phyloP scores from a whole-genome alignment of 2,329 filamentous ascomycete genomes.

The Cercospora canescens region DNA sequence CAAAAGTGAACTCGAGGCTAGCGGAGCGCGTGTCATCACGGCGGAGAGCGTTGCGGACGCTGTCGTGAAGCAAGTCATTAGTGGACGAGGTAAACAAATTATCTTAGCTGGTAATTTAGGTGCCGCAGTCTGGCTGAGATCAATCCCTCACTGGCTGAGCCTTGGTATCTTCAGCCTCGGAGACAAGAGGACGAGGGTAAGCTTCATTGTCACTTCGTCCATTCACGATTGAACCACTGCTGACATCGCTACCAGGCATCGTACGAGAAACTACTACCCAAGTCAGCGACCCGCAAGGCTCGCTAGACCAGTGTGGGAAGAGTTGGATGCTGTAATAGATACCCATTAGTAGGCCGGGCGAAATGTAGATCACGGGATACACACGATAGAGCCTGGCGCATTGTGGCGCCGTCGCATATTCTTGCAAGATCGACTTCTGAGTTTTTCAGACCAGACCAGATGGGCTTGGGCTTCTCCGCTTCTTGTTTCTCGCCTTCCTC shows the following conservation, averaged over 20 bases:
- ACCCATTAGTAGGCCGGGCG: slow-evolving; percentile 2
- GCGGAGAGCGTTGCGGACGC: slow-evolving; percentile 43
- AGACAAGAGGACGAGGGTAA: slow-evolving; percentile 16
- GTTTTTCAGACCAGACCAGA: slow-evolving; percentile 1
- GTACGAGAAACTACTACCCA: slow-evolving; percentile 10
- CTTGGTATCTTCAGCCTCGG: slow-evolving; percentile 16
- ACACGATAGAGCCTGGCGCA: slow-evolving; percentile 8
- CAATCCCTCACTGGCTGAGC: slow-evolving; percentile 17
- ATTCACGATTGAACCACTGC: not conserved
- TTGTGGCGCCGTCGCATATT: not conserved
- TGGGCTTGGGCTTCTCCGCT: not conserved
- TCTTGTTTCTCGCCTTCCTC: not conserved
- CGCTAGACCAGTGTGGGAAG: not conserved
- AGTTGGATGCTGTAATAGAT: slow-evolving; percentile 8
- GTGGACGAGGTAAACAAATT: slow-evolving; percentile 43
- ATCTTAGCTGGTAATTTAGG: slow-evolving; percentile 36
- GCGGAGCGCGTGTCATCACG: slow-evolving; percentile 38
- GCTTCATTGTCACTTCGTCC: not conserved
- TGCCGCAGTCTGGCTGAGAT: slow-evolving; percentile 14
- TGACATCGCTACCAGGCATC: slow-evolving; percentile 2
- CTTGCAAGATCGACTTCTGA: not conserved
- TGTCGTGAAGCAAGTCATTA: slow-evolving; percentile 47
- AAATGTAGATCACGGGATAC: slow-evolving; percentile 11
- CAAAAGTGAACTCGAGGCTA: slow-evolving; percentile 34
- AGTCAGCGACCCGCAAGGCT: not conserved